These are phyloP conservation scores for Kockiozyma suomiensis DNA, from an alignment of 805 yeast genomes.

Conservation along the genomic window DNA sequence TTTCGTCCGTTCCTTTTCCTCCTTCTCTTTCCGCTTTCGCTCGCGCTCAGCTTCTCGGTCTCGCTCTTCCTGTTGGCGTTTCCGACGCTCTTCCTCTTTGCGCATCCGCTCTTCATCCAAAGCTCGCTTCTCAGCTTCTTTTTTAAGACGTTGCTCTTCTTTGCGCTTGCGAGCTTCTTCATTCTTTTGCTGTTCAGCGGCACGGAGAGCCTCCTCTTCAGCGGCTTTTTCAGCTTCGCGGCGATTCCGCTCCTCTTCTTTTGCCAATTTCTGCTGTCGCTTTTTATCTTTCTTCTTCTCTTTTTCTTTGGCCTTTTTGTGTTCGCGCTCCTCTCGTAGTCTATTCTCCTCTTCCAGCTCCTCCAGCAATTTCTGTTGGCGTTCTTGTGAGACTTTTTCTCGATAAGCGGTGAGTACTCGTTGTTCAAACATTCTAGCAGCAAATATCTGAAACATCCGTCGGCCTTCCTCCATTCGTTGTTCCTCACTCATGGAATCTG, in stretches of 20 bases:
- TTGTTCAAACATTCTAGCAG: constrained; percentile 74
- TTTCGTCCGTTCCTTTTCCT: constrained; percentile 32
- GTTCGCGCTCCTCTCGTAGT: constrained; percentile 38
- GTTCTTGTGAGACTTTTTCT: constrained; percentile 76
- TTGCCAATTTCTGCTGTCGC: constrained; percentile 44
- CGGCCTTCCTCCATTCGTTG: constrained; percentile 77
- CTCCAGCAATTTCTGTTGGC: constrained; percentile 44
- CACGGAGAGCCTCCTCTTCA: constrained; percentile 34
- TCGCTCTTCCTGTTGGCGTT: constrained; percentile 31
- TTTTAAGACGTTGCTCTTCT: constrained; percentile 35
- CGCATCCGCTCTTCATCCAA: constrained; percentile 38
- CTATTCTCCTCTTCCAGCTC: constrained; percentile 39
- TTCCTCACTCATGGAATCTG: constrained; percentile 48
- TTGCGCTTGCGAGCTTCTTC: constrained; percentile 34
- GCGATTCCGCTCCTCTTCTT: constrained; percentile 46
- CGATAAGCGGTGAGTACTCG: constrained; percentile 75
- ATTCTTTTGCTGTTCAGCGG: constrained; percentile 29
- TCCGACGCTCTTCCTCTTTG: constrained; percentile 32
- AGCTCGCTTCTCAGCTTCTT: constrained; percentile 40
- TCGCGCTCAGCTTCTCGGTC: constrained; percentile 31
- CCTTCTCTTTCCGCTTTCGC: constrained; percentile 27
- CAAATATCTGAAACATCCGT: constrained; percentile 74
- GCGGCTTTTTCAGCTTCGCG: constrained; percentile 44
- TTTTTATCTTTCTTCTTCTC: constrained; percentile 49
- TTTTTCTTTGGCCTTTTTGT: constrained; percentile 44